Percentiles rank a stretch among this genome's conserved stretches.
These are phyloP conservation scores for Pythium apleroticum DNA, from an alignment of 352 stramenopile genomes.

Conservation along the genomic window DNA sequence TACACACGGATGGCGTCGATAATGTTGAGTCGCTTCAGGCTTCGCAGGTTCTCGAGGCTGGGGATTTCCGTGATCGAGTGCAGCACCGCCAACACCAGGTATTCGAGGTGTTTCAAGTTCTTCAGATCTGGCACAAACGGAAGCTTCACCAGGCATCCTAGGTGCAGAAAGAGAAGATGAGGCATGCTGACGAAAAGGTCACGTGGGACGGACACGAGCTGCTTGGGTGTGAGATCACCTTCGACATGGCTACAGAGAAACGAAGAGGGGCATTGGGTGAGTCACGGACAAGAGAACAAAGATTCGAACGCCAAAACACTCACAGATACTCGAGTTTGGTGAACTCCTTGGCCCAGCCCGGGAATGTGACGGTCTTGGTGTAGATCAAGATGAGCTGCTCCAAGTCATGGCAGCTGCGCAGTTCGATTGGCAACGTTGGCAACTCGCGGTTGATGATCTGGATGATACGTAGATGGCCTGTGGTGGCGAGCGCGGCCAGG, in stretches of 20 bases:
- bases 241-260: conserved; percentile 16
- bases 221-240: conserved; percentile 10
- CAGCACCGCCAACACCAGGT: conserved; percentile 13
- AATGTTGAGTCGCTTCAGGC: conserved; percentile 6
- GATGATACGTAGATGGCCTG: conserved; percentile 17
- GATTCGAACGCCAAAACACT: too few relatives aligned
- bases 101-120: not conserved
- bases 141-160: conserved; percentile 8
- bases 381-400: conserved; percentile 28
- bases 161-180: conserved; percentile 16
- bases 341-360: conserved; percentile 23
- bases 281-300: not conserved
- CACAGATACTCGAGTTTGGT: conserved; percentile 23
- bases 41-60: not conserved
- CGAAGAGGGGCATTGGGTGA: too few relatives aligned
- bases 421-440: conserved; percentile 6
- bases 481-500: conserved; percentile 9
- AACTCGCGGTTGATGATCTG: conserved; percentile 27
- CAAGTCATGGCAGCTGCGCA: conserved; percentile 3
- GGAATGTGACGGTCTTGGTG: conserved; percentile 18
- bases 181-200: conserved; percentile 21
- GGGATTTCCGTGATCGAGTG: conserved; percentile 12
- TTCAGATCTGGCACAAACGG: conserved; percentile 8
- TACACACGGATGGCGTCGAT: not conserved
- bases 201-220: conserved; percentile 4